Conservation (phyloP, 169 alveolate genomes). For the Perkinsus olseni region DNA sequence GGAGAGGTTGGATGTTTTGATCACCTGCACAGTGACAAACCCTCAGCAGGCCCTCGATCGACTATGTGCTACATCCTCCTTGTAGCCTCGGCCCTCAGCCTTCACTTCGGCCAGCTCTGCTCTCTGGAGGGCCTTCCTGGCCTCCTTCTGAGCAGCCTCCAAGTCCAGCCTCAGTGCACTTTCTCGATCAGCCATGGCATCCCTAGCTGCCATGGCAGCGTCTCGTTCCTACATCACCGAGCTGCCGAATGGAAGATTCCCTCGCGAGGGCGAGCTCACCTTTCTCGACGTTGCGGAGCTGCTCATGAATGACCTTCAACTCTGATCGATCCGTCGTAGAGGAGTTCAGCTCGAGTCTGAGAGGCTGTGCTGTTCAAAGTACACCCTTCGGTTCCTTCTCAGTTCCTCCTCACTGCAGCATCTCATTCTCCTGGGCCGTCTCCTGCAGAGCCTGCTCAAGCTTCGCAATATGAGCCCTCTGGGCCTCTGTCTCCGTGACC, state of each 20-base stretch:
- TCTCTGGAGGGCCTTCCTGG: neutral
- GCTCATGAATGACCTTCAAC: neutral
- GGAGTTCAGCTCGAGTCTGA: neutral
- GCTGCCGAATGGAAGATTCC: neutral
- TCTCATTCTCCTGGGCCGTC: neutral
- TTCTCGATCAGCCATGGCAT: neutral
- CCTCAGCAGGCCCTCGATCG: neutral
- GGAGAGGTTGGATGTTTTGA: neutral
- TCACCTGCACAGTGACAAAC: neutral
- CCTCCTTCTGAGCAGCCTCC: neutral
- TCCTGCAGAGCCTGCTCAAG: neutral
- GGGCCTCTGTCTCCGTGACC: neutral
- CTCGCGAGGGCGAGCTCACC: neutral
- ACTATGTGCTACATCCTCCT: neutral
- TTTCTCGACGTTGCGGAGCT: neutral
- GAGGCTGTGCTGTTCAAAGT: neutral
- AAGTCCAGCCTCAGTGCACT: neutral
- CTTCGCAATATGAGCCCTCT: neutral
- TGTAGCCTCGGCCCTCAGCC: neutral
- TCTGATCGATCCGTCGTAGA: neutral
- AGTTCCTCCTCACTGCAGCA: neutral
- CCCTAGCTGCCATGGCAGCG: neutral
- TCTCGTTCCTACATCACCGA: neutral
- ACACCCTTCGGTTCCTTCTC: too few relatives aligned
- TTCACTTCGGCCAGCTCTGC: neutral